phyloP scores from a whole-genome alignment of 2,329 filamentous ascomycete genomes.

The Aspergillus japonicus region DNA sequence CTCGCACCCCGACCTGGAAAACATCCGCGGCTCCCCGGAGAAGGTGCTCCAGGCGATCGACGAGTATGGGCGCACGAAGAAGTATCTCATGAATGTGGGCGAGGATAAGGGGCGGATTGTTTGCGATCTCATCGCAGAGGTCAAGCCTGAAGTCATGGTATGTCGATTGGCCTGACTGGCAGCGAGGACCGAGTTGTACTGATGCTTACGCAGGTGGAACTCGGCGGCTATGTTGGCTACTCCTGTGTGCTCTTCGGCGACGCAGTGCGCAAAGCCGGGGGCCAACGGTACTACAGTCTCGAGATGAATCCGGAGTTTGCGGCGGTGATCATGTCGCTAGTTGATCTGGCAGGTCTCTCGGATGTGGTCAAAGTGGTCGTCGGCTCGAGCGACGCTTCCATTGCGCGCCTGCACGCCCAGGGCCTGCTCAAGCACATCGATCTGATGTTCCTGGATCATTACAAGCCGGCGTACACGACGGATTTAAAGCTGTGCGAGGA shows the following conservation, averaged over 20 bases:
- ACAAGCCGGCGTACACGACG: constrained; percentile 69
- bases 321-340: constrained; percentile 64
- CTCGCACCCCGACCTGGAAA: constrained; percentile 57
- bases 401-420: constrained; percentile 57
- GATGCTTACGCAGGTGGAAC: constrained; percentile 51
- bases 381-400: constrained; percentile 63
- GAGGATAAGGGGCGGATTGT: constrained; percentile 71
- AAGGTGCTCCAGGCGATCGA: constrained; percentile 69
- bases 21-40: constrained; percentile 64
- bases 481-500: constrained; percentile 77
- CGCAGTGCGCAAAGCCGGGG: constrained; percentile 62
- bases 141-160: constrained; percentile 64
- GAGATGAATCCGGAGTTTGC: constrained; percentile 73
- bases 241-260: constrained; percentile 73
- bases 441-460: constrained; percentile 75
- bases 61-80: constrained; percentile 64
- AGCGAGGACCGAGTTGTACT: background rate
- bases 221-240: constrained; percentile 79
- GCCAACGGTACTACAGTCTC: constrained; percentile 65
- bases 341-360: constrained; percentile 68
- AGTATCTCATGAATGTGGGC: constrained; percentile 73
- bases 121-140: constrained; percentile 63
- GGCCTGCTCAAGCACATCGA: constrained; percentile 61
- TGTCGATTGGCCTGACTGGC: background rate
- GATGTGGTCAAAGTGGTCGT: constrained; percentile 68